Percentiles rank a stretch among this genome's conserved stretches.
Conservation (phyloP, 345 rosid species). For the Rhodomyrtus tomentosa region DNA sequence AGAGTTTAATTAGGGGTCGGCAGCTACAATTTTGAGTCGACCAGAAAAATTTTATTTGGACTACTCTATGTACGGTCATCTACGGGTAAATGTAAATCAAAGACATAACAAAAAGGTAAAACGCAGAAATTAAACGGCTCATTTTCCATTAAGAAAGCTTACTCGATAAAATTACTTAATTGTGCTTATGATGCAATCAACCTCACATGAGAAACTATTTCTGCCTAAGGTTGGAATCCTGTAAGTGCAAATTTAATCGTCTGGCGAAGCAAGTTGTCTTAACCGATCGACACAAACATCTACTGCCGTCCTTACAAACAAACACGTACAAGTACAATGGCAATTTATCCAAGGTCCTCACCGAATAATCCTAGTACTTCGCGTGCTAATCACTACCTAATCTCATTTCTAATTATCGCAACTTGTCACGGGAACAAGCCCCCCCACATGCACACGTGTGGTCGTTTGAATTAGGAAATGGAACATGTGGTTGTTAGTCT, state of each 20-base stretch:
- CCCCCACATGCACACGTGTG: not conserved
- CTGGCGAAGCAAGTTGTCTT: no score
- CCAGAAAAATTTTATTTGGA: not conserved
- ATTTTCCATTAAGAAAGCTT: not conserved
- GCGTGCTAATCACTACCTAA: not conserved
- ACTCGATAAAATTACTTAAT: not conserved
- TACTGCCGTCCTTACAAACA: no score
- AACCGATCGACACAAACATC: no score
- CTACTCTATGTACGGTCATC: no score
- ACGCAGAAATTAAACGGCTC: not conserved
- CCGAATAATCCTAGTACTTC: not conserved
- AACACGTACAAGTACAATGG: no score
- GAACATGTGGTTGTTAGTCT: not conserved
- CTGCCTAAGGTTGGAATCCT: no score
- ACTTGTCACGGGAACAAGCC: not conserved
- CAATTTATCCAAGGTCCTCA: no score
- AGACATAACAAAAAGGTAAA: not conserved
- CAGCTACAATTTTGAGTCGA: not conserved
- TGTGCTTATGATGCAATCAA: not conserved
- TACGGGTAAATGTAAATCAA: fast-evolving
- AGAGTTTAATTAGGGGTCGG: not conserved
- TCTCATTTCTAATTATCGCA: not conserved
- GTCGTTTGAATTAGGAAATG: not conserved
- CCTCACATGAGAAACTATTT: not conserved
- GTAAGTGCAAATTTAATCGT: no score